Evolutionary conservation across 257 asterid genomes (phyloP), one percentile per base, ranked within the genome.

Genomic region (Cordia subcordata): DNA sequence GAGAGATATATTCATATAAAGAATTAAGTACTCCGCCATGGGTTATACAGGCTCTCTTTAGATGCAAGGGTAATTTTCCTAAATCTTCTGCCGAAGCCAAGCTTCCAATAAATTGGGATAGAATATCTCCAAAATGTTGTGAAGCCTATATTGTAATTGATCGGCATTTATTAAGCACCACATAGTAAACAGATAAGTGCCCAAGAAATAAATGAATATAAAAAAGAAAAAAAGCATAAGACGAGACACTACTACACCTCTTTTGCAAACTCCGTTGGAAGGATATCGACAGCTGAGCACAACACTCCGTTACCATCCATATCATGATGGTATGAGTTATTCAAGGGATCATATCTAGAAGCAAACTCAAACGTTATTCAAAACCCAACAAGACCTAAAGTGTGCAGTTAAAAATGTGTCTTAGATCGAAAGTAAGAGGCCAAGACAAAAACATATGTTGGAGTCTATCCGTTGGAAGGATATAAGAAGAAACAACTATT

Each of bases 211-310:
- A 11, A n/a, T n/a, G 20, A 13, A 45, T 16, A 37, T 10, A 33
- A 49, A 19, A 44, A 54, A 37, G n/a, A 32, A 23, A 27, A 49
- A 66, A 59, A 45, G 11, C 39, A 46, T 21, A 27, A 60, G 27
- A 22, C 32, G 54, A 59, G 38, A 16, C 16, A 20, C 18, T 11
- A 27, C 13, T 33, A 35, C 57, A 88, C 99, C 97, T 88, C 99
- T 79, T 82, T 84, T 3, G 99, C 99, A 64, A 86, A 84, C 79
- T 93, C 96, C 0, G 99, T 93, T 0, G 99, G 99, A 60, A 93
- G 99, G 77, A 88, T 89, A 78, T 93, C 99, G 16, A 93, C 90
- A 65, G 97, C 94, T 27, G 95, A 89, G 66, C 85, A 93, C 50
- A 93, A 61, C 70, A 93, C 66, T 68, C 99, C 99, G 49, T 67